Base-by-base conservation (phyloP, 805 yeast genomes). In the Wickerhamiella australiensis region DNA sequence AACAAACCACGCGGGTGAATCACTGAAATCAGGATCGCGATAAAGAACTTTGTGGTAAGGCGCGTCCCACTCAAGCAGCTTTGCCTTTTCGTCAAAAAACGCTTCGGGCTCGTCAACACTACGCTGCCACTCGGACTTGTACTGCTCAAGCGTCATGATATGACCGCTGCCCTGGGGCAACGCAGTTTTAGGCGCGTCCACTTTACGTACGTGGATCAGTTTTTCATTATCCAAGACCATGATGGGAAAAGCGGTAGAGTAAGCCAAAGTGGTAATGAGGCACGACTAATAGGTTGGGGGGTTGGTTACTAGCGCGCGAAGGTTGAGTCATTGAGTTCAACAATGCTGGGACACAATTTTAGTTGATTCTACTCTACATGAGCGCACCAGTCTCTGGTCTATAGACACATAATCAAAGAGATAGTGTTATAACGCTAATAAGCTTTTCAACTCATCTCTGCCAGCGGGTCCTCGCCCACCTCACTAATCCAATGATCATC, bases 31-130 rank as follows among this genome's bases (percentile, higher is more conserved):
- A n/a, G 40, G 20, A 20, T 51, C 41, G 27, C 22, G 35, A 47
- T 59, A 51, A 17, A 59, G 55, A 18, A 75, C 92, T 52, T 75
- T 72, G 58, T 74, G 71, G 67, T 85, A 88, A 48, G 79, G 86
- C 52, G 72, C 77, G 63, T 80, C 85, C 96, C 96, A 88, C 59
- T 75, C 68, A 57, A 88, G 74, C 50, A 77, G 73, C 51, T 72
- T 74, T 46, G 95, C 96, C 64, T 75, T 70, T 46, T 78, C 77
- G 44, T 87, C 88, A 65, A 84, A 88, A 65, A 90, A 88, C 31
- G 68, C 73, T 49, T 76, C 82, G 40, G 97, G 97, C 60, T 84
- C 76, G 51, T 77, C 72, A 56, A 88, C 78, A 22, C 94, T 83
- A 71, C 84, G 73, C 54, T 77, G 65, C 70, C 88, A 85, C 67